These are phyloP conservation scores for Logfia minima DNA, from an alignment of 129 eudicot species.

Conservation along the genomic window DNA sequence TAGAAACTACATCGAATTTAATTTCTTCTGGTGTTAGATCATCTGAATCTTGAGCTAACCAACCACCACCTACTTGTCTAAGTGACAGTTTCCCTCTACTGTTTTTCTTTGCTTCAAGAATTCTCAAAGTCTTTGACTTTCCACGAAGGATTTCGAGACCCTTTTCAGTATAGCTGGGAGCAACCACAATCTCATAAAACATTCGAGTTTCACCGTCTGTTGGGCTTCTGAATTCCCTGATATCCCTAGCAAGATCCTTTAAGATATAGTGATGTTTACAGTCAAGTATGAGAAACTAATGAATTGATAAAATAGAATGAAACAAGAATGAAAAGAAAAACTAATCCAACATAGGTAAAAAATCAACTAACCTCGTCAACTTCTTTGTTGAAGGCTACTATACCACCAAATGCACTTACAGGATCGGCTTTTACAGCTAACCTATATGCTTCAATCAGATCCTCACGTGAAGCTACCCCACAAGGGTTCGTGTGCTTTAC, in stretches of 20 bases:
- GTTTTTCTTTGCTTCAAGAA: conserved; percentile 90
- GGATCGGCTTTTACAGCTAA: conserved; percentile 96
- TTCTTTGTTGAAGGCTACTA: conserved; percentile 93
- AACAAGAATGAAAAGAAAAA: neutral
- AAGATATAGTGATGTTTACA: conserved; percentile 1
- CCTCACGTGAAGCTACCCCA: conserved; percentile 93
- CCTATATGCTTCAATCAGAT: conserved; percentile 88
- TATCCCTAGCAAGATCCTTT: conserved; percentile 88
- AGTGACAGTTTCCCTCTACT: conserved; percentile 77
- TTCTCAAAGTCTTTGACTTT: conserved; percentile 87
- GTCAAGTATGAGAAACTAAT: neutral
- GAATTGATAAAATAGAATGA: neutral
- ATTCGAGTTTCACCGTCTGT: conserved; percentile 94
- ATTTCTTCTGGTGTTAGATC: conserved; percentile 89
- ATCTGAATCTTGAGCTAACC: conserved; percentile 95
- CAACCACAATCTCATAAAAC: conserved; percentile 97
- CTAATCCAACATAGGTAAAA: neutral
- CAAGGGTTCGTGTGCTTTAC: conserved; percentile 98
- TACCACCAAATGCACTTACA: conserved; percentile 98
- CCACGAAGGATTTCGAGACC: conserved; percentile 97
- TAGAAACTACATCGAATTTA: conserved; percentile 59
- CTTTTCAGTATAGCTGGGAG: conserved; percentile 74
- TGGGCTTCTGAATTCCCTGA: conserved; percentile 95
- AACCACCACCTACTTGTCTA: conserved; percentile 99
- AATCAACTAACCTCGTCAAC: conserved; percentile 73